Conservation (phyloP, 73 alveolate genomes). For the Paraurostyla sp. region DNA sequence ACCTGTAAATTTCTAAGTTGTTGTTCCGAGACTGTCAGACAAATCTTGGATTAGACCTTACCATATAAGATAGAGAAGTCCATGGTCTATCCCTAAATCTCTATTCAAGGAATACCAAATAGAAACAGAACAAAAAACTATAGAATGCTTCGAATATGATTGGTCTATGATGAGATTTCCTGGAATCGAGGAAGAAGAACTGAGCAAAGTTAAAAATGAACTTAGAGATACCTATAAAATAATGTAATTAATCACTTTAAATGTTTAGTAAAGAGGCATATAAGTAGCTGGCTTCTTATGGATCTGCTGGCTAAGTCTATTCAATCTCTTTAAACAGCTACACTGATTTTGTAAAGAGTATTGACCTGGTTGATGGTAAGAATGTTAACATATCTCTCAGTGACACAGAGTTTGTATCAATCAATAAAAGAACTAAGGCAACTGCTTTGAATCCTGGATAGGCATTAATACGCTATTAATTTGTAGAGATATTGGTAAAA, state of each 20-base stretch:
- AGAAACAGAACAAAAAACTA: slow-evolving; percentile 46
- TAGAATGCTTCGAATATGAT: slow-evolving; percentile 74
- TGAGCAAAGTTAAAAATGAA: slow-evolving; percentile 23
- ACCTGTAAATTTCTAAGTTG: neutral
- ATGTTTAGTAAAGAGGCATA: slow-evolving; percentile 25
- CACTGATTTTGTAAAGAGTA: slow-evolving; percentile 68
- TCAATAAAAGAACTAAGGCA: slow-evolving; percentile 54
- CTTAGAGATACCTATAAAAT: slow-evolving; percentile 10
- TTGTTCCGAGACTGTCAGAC: slow-evolving; percentile 61
- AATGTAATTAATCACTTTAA: neutral
- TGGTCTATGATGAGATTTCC: slow-evolving; percentile 70
- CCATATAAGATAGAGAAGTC: slow-evolving; percentile 47
- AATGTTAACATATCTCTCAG: slow-evolving; percentile 64
- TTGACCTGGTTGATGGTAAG: slow-evolving; percentile 48
- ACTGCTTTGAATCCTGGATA: slow-evolving; percentile 70
- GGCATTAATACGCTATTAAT: slow-evolving; percentile 65
- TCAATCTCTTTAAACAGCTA: slow-evolving; percentile 62
- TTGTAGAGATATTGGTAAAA: slow-evolving; percentile 65
- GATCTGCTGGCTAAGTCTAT: slow-evolving; percentile 64
- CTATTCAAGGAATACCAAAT: slow-evolving; percentile 53
- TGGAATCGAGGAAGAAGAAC: slow-evolving; percentile 66
- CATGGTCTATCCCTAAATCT: slow-evolving; percentile 76
- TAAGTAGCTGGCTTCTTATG: slow-evolving; percentile 35
- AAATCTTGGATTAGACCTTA: slow-evolving; percentile 34
- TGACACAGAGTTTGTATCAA: slow-evolving; percentile 72